Conservation (phyloP, 208 protist genomes). For the Acanthamoeba healyi region DNA sequence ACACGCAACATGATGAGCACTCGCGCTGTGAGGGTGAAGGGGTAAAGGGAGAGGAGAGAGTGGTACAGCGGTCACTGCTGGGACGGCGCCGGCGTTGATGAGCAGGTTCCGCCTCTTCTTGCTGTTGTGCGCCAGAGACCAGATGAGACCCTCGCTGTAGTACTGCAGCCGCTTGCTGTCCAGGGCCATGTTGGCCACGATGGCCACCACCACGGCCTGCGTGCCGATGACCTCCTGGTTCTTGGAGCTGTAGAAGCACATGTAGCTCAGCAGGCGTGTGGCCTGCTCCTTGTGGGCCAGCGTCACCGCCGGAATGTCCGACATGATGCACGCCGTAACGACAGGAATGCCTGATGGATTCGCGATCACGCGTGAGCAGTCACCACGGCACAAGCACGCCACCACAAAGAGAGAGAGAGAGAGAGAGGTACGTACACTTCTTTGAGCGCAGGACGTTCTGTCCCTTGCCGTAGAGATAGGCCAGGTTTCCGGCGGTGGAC, state of each 20-base stretch:
- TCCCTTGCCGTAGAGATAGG: background rate
- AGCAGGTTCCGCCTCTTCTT: slow-evolving; percentile 9
- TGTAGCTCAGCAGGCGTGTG: background rate
- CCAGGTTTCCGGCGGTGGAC: background rate
- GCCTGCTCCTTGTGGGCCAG: slow-evolving; percentile 18
- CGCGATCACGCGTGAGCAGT: too few relatives aligned
- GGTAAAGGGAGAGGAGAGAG: background rate
- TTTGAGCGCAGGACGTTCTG: slow-evolving; percentile 18
- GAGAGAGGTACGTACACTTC: background rate
- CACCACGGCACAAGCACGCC: background rate
- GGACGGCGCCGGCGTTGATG: slow-evolving; percentile 7
- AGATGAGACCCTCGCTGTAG: slow-evolving; percentile 22
- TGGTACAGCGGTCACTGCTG: background rate
- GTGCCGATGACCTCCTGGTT: slow-evolving; percentile 24
- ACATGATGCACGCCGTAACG: background rate
- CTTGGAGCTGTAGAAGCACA: slow-evolving; percentile 40
- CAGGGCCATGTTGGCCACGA: background rate
- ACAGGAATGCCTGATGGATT: background rate
- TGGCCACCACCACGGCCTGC: background rate
- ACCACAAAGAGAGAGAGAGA: background rate
- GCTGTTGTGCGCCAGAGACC: background rate
- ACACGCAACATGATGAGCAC: too few relatives aligned
- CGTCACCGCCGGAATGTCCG: background rate
- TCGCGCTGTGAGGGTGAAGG: background rate
- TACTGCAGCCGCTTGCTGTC: slow-evolving; percentile 12